A percentile compares a stretch with the other conserved stretches of the same genome.
Conservation (phyloP, 1,139 yeast species). For the Kodamaea plutei region DNA sequence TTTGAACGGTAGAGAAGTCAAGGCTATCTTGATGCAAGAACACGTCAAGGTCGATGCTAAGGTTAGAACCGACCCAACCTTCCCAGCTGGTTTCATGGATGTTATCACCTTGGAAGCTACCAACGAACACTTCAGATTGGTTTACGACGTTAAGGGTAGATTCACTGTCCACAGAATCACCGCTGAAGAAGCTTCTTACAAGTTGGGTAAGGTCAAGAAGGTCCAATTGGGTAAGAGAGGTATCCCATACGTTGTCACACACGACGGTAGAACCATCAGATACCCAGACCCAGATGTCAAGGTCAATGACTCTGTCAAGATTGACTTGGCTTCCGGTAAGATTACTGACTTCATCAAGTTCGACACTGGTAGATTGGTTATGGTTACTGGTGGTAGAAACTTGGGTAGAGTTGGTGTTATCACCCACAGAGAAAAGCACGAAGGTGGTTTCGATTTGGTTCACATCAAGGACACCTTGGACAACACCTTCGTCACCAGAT, state of each 20-base stretch:
- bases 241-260: constrained; percentile 96
- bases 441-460: constrained; percentile 99
- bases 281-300: constrained; percentile 97
- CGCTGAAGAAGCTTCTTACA: constrained; percentile 97
- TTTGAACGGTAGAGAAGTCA: constrained; percentile 98
- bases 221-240: constrained; percentile 98
- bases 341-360: constrained; percentile 88
- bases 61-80: constrained; percentile 98
- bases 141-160: constrained; percentile 98
- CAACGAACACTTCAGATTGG: constrained; percentile 98
- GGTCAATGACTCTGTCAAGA: constrained; percentile 96
- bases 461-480: constrained; percentile 98
- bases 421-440: constrained; percentile 98
- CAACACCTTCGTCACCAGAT: constrained; percentile 98
- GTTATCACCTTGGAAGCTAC: constrained; percentile 96
- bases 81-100: constrained; percentile 99
- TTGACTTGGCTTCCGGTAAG: constrained; percentile 95
- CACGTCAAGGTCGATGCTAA: constrained; percentile 98
- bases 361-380: constrained; percentile 92
- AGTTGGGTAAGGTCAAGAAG: constrained; percentile 96
- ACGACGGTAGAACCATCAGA: constrained; percentile 99
- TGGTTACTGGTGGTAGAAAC: constrained; percentile 99
- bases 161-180: constrained; percentile 99
- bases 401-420: constrained; percentile 99
- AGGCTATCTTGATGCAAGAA: constrained; percentile 98